Percentiles rank a stretch among this genome's conserved stretches.
Evolutionary conservation across 2,329 filamentous ascomycete species (phyloP).

Genomic region (Chaetomiaceae sp.): DNA sequence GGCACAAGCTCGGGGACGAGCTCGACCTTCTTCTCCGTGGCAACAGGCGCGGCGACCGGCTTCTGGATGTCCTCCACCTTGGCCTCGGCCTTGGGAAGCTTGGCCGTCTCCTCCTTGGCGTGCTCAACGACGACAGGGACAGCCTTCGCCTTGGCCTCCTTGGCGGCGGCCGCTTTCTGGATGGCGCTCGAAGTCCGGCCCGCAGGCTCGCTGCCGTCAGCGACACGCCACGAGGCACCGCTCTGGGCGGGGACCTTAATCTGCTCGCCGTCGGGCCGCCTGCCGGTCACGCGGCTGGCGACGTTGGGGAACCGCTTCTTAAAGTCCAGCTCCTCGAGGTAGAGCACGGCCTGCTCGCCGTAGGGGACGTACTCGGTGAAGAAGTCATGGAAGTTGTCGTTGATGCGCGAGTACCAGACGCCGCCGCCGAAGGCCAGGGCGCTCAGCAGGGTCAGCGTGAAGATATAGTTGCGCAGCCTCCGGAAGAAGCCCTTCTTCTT

Average conservation of each 20-base stretch:
- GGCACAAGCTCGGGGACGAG: conserved; percentile 26
- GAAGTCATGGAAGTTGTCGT: conserved; percentile 96
- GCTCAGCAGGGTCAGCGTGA: conserved; percentile 71
- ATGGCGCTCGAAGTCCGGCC: conserved; percentile 60
- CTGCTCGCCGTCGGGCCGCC: conserved; percentile 57
- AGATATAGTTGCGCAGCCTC: conserved; percentile 70
- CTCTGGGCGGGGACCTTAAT: conserved; percentile 82
- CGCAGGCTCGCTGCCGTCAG: conserved; percentile 52
- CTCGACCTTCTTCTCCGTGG: conserved; percentile 20
- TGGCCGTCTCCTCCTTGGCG: conserved; percentile 24
- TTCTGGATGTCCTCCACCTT: conserved; percentile 28
- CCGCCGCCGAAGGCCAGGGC: conserved; percentile 79
- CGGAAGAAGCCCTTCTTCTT: conserved; percentile 63
- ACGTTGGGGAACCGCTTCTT: conserved; percentile 69
- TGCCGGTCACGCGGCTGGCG: conserved; percentile 43
- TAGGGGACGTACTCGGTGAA: conserved; percentile 96
- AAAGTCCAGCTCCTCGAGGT: conserved; percentile 93
- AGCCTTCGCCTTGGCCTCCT: conserved; percentile 29
- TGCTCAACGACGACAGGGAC: conserved; percentile 14
- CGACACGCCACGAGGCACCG: conserved; percentile 75
- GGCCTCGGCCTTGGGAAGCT: conserved; percentile 31
- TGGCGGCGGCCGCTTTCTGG: conserved; percentile 29
- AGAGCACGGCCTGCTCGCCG: conserved; percentile 89
- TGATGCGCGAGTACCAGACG: conserved; percentile 87
- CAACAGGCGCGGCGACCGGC: conserved; percentile 9